Evolutionary conservation across 805 yeast species (phyloP).

Genomic region (Spathaspora boniae): DNA sequence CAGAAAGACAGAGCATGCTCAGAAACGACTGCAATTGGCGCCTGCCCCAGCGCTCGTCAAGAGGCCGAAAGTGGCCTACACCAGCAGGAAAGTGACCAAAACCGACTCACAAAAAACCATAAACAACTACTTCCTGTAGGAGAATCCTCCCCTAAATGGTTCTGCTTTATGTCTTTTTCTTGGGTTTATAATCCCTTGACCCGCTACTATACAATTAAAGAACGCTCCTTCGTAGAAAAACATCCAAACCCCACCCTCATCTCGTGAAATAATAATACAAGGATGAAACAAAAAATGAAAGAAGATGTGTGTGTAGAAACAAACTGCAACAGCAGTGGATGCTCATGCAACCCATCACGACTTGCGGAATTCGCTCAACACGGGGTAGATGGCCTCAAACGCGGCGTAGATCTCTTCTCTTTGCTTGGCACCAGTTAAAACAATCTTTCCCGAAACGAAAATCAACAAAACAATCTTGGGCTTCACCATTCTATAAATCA

Average conservation of each 20-base stretch:
- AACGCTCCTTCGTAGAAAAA: no score
- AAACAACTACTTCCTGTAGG: slow-evolving; percentile 18
- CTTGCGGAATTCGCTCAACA: slow-evolving; percentile 95
- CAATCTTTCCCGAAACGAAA: slow-evolving; percentile 96
- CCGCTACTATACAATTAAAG: no score
- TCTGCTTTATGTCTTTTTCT: no score
- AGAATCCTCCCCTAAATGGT: not conserved
- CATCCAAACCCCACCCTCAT: no score
- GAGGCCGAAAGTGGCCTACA: slow-evolving; percentile 13
- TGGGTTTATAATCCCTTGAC: no score
- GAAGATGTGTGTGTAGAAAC: not conserved
- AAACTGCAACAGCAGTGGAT: no score
- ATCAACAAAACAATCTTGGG: slow-evolving; percentile 95
- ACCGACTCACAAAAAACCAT: slow-evolving; percentile 20
- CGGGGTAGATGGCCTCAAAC: slow-evolving; percentile 97
- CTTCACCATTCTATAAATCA: slow-evolving; percentile 98
- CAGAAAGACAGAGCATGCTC: no score
- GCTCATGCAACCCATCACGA: slow-evolving; percentile 34
- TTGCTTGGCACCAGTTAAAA: slow-evolving; percentile 97
- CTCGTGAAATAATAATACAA: no score
- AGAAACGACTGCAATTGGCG: no score
- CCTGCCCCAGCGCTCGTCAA: no score
- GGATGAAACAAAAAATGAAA: not conserved
- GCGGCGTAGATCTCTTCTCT: slow-evolving; percentile 98
- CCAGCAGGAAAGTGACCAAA: slow-evolving; percentile 17